Base-by-base conservation (phyloP, 169 alveolate genomes). In the Plasmodium gonderi region DNA sequence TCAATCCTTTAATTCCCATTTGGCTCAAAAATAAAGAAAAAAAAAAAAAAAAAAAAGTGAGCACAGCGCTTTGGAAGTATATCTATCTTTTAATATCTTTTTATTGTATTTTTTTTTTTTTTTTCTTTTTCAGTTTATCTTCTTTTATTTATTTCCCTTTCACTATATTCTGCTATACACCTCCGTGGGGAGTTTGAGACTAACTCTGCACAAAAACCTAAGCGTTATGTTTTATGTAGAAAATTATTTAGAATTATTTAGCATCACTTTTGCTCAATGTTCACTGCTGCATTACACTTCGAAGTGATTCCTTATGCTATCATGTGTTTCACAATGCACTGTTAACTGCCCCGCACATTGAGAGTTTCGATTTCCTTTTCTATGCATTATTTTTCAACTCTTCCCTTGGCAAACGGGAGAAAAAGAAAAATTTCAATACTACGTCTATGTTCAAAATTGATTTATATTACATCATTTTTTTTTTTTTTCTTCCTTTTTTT, bases 1-100 rank as follows among this genome's bases (percentile, higher is more conserved):
- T 98, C 36, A 98, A 94, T 67, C 98, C 98, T 82, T 97, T 96
- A 78, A 98, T 98, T 83, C 99, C 99, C 99, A 97, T 97, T 51
- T 74, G 1, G 45, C 36, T 3, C 5, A 26, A 64, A 72, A 40
- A 38, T 33, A 51, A 26, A 67, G 31, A 67, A 60, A 14, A n/a
- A n/a, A n/a, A n/a, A n/a, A n/a, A n/a, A n/a, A n/a, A n/a, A n/a
- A n/a, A n/a, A n/a, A n/a, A n/a, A n/a, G n/a, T n/a, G n/a, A n/a
- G n/a, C n/a, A n/a, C n/a, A n/a, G n/a, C n/a, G n/a, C n/a, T n/a
- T n/a, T n/a, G n/a, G n/a, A 17, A 0, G 17, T 45, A 12, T 75
- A 26, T 0, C 1, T 12, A 49, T 47, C 20, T 51, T 26, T 38
- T 33, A 60, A 8, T 11, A 36, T 9, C 17, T 12, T 1, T 12